Evolutionary conservation across 306 rosid species (phyloP), one percentile per base, ranked within the genome.

Genomic region (Ammopiptanthus mongolicus): DNA sequence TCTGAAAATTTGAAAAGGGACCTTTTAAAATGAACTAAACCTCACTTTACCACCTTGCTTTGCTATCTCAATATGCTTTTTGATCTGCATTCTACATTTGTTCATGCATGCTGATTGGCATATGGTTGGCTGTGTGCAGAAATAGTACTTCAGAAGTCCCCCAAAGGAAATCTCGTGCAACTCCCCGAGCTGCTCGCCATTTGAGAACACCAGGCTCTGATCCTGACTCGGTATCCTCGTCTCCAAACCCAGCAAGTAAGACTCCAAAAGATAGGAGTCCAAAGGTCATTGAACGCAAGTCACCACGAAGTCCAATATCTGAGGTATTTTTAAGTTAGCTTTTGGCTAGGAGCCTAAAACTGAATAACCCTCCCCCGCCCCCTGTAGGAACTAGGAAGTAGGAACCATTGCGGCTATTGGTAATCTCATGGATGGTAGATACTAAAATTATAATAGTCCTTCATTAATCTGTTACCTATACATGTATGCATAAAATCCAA

Each of bases 241-340:
- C 96, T 66, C 87, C 88, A 2, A 86, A 76, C 15, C 69, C 67
- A 68, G 76, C 80, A 15, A 83, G 71, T 41, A 86, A 77, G 83
- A 84, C 92, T 3, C 87, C 96, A n/a, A 90, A 87, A 69, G 83
- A 78, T 60, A 80, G 71, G 66, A 88, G 90, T 63, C 89, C 96
- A 3, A 87, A 86, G 74, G 86, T 85, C 48, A 8, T 23, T 51
- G 93, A 87, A 46, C 90, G 90, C 60, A 87, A 69, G 63, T 86
- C 91, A 28, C 87, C 95, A 31, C 74, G 81, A 74, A 88, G 89
- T 78, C 86, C 89, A 39, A 80, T 75, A 44, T 17, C 91, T 31
- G 93, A 90, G 98, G 97, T 93, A 88, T 57, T 31, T 25, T 19
- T 15, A 34, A 63, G 46, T 48, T 48, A 33, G 41, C 13, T 12